phyloP scores from a whole-genome alignment of 495 filamentous ascomycete genomes.

The Polyplosphaeria fusca region DNA sequence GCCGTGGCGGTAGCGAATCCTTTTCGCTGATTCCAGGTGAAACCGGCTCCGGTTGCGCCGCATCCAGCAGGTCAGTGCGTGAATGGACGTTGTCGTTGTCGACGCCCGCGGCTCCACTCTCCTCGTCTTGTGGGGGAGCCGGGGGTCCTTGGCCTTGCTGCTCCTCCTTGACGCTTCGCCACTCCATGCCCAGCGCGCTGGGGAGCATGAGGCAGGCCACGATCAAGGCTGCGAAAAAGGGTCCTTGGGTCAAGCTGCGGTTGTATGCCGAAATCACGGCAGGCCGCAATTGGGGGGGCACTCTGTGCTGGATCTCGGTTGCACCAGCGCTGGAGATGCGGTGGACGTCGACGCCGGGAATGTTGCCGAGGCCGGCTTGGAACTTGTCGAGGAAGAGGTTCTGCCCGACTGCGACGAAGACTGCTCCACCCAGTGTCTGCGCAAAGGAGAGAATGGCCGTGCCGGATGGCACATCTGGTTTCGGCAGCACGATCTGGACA shows the following conservation, averaged over 20 bases:
- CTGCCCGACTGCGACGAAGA: conserved; percentile 40
- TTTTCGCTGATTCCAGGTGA: background rate
- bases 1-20: background rate
- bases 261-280: conserved; percentile 24
- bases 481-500: conserved; percentile 25
- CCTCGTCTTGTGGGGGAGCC: background rate
- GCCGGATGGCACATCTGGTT: conserved; percentile 31
- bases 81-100: background rate
- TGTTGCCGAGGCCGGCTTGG: conserved; percentile 50
- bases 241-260: conserved; percentile 9
- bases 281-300: conserved; percentile 1
- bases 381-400: conserved; percentile 38
- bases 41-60: background rate
- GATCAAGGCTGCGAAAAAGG: conserved; percentile 21
- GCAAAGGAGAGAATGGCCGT: conserved; percentile 37
- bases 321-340: conserved; percentile 12
- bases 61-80: background rate
- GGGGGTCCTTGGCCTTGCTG: background rate
- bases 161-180: conserved; percentile 23
- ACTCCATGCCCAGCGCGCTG: conserved; percentile 25
- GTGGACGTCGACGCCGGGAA: conserved; percentile 10
- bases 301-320: conserved; percentile 10
- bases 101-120: background rate
- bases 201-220: conserved; percentile 17
- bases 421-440: conserved; percentile 37